A percentile compares a stretch with the other conserved stretches of the same genome.
phyloP scores from a whole-genome alignment of 2,329 filamentous ascomycete species.

The Verticillium alfalfae region DNA sequence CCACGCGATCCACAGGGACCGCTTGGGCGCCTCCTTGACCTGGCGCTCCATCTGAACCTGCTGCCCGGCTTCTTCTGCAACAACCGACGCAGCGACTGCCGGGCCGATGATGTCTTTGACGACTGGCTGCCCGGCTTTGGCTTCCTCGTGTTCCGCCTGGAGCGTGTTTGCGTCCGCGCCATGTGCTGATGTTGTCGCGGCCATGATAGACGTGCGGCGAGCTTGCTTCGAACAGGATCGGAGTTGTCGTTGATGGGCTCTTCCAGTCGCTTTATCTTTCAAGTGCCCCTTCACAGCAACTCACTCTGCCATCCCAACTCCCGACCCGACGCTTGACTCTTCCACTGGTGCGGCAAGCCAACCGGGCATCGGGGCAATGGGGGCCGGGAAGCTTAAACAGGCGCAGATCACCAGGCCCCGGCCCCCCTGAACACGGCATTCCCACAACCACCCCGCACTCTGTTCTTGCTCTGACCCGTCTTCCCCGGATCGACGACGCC shows the following conservation, averaged over 20 bases:
- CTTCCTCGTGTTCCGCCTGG: neutral
- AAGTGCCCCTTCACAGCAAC: neutral
- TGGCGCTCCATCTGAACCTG: constrained; percentile 18
- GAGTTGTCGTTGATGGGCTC: neutral
- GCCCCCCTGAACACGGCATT: neutral
- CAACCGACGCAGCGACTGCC: constrained; percentile 36
- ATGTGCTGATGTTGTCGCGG: neutral
- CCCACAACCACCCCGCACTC: neutral
- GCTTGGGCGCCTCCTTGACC: constrained; percentile 7
- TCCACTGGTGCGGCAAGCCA: neutral
- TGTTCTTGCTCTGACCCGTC: neutral
- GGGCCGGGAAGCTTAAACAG: neutral
- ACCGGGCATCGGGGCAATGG: neutral
- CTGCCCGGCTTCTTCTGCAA: constrained; percentile 39
- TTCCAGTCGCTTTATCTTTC: neutral
- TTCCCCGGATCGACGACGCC: neutral
- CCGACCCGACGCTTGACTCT: neutral
- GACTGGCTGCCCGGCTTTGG: neutral
- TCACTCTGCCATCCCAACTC: neutral
- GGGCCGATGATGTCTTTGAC: constrained; percentile 4
- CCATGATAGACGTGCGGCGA: neutral
- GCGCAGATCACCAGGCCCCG: neutral
- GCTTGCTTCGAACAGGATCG: neutral
- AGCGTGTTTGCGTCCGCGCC: neutral
- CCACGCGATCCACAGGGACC: constrained; percentile 12